Base-by-base conservation (phyloP, 2,329 filamentous ascomycete species). In the Emergomyces africanus region DNA sequence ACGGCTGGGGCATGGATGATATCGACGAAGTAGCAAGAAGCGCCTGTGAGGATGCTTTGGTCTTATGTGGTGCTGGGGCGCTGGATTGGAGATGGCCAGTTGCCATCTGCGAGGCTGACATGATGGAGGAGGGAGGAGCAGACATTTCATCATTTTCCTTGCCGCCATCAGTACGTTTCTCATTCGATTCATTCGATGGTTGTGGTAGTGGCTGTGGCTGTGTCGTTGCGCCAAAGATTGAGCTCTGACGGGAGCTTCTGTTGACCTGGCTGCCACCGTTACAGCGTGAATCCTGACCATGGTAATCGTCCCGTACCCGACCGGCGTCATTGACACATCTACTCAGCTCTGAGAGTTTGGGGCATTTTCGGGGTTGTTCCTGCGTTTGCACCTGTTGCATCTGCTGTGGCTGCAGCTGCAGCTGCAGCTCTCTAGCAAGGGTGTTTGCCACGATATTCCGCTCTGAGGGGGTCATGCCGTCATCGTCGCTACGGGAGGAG, bases 401-500 rank as follows among this genome's bases (percentile, higher is more conserved):
- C 9, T 23, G 41, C 30, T 15, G 41, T 18, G 5, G 4, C 18
- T 33, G 48, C 35, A 33, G 23, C 5, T 41, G 57, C 14, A 25
- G 48, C 35, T 33, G 23, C 5, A 28, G 57, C 14, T 37, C 35
- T 6, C 23, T 42, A n/a, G 33, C n/a, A 54, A 63, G 58, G 37
- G 50, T 53, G 44, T 60, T 59, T 14, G 72, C 73, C 10, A 68
- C 68, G 58, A 77, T 74, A 53, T 77, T 77, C 59, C 69, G 67
- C 50, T 75, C 72, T 3, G 75, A 76, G 5, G 69, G 65, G 14
- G 67, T 72, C 66, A 71, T 66, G 35, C 61, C 61, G 30, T 70
- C 66, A 30, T 70, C 65, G 12, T 59, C 57, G 12, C 69, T 64
- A n/a, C 62, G 59, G 18, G 5, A 20, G 42, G 42, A 44, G 20